Base-by-base conservation (phyloP, 2,329 filamentous ascomycete species). In the Fusarium fujikuroi region DNA sequence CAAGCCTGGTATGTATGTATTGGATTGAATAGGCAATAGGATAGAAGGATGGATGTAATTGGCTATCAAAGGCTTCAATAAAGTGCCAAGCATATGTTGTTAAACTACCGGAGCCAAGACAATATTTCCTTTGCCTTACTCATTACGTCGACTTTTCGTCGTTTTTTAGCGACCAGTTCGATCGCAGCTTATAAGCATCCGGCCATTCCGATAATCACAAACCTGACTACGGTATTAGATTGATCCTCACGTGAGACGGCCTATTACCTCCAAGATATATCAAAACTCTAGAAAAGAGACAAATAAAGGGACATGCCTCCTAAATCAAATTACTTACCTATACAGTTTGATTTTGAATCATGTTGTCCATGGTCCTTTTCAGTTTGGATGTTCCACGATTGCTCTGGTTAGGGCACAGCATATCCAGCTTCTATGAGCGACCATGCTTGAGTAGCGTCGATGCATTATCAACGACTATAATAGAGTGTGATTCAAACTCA, bases 201-300 rank as follows among this genome's bases (percentile, higher is more conserved):
- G 66, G 49, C 49, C 62, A 69, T 63, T 32, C 65, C 64, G 65
- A 44, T 18, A 34, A 28, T 18, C 25, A 40, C 9, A 39, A 9
- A 34, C 19, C 28, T 16, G 15, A 43, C 39, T 14, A 28, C 25
- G 25, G 25, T 28, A 30, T 30, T 30, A 30, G 28, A 10, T 30
- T 4, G 21, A 58, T 25, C 18, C 19, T 49, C 43, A 50, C 34
- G 34, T 69, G 47, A 69, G 56, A 37, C 14, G 49, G 34, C 36
- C 37, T 40, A 18, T 18, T 9, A 21, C 34, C 49, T 54, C 34
- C 18, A 21, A 52, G 8, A 37, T 47, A 32, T 34, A 61, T 39
- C 37, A 66, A 30, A 36, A n/a, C 9, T 23, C 36, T 34, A n/a
- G n/a, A 32, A 60, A 25, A 40, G 16, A 30, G 8, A 23, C n/a